A percentile compares a stretch with the other conserved stretches of the same genome.
phyloP scores from a whole-genome alignment of 2,329 filamentous ascomycete species.

The Diplodia sapinea region DNA sequence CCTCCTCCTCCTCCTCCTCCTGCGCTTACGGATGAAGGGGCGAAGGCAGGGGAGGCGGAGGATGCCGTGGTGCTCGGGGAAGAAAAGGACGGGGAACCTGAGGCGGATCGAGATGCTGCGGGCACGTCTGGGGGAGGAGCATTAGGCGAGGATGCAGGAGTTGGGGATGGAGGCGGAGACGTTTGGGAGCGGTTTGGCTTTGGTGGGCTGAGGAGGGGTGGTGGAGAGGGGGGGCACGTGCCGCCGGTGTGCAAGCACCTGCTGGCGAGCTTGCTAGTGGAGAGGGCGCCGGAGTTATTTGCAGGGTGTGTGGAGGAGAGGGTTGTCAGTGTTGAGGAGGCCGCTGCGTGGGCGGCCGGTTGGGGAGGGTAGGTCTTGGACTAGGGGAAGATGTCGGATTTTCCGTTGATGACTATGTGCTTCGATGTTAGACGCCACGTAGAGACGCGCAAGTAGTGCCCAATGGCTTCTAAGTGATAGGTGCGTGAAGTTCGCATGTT shows the following conservation, averaged over 20 bases:
- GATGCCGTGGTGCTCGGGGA: slow-evolving; percentile 21
- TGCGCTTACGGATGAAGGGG: not conserved
- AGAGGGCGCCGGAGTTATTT: slow-evolving; percentile 66
- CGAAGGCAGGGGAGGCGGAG: slow-evolving; percentile 9
- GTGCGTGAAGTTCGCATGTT: not conserved
- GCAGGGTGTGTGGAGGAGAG: slow-evolving; percentile 62
- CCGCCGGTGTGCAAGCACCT: slow-evolving; percentile 84
- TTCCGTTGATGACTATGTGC: slow-evolving; percentile 31
- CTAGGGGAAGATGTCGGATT: slow-evolving; percentile 44
- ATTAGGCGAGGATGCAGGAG: not conserved
- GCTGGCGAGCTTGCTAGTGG: slow-evolving; percentile 78
- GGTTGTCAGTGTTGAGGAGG: slow-evolving; percentile 66
- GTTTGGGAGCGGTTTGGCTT: slow-evolving; percentile 46
- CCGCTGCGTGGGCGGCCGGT: slow-evolving; percentile 70
- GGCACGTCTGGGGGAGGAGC: not conserved
- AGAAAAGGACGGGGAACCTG: too few relatives aligned
- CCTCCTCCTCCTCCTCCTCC: too few relatives aligned
- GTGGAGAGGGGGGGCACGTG: slow-evolving; percentile 39
- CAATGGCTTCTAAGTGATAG: not conserved
- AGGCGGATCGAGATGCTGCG: not conserved
- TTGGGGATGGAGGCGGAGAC: slow-evolving; percentile 14
- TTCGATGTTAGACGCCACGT: not conserved
- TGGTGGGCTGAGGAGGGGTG: slow-evolving; percentile 56
- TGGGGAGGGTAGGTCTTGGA: slow-evolving; percentile 41
- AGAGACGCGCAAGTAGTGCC: not conserved